Conservation (phyloP, 192 early-diverging fungal species). For the Coemansia sp. region DNA sequence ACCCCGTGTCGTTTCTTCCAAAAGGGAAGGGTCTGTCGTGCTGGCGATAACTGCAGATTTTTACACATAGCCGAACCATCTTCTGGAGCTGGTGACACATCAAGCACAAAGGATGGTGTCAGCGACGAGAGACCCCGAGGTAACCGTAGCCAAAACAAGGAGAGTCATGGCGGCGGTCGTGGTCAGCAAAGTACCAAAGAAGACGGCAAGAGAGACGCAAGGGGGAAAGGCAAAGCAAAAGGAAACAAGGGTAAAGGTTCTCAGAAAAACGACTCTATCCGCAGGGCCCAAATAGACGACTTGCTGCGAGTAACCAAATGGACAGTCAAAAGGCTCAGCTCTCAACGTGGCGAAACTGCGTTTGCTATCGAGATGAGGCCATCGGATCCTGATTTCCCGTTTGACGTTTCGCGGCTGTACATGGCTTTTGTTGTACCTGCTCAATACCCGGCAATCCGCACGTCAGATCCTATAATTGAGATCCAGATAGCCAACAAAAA, state of each 20-base stretch:
- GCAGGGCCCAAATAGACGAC: conserved; percentile 38
- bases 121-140: neutral
- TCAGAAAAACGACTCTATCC: conserved; percentile 9
- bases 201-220: neutral
- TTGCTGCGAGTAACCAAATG: conserved; percentile 30
- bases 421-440: conserved; percentile 63
- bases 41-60: conserved; percentile 36
- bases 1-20: conserved; percentile 37
- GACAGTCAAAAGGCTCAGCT: conserved; percentile 28
- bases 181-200: neutral
- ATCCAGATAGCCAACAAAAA: conserved; percentile 48
- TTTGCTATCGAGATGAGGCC: conserved; percentile 52
- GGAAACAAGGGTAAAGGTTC: too few species aligned
- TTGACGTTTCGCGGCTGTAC: conserved; percentile 64
- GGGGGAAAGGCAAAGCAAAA: neutral
- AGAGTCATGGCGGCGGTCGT: neutral
- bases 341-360: conserved; percentile 38
- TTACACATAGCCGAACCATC: conserved; percentile 15
- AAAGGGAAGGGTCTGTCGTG: conserved; percentile 22
- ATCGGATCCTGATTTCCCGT: conserved; percentile 81
- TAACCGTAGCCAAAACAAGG: neutral
- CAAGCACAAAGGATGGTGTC: neutral
- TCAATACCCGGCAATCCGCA: conserved; percentile 50
- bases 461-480: conserved; percentile 23
- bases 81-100: neutral